These are phyloP conservation scores for Filobasidium floriforme DNA, from an alignment of 768 basidiomycete genomes.

Conservation along the genomic window DNA sequence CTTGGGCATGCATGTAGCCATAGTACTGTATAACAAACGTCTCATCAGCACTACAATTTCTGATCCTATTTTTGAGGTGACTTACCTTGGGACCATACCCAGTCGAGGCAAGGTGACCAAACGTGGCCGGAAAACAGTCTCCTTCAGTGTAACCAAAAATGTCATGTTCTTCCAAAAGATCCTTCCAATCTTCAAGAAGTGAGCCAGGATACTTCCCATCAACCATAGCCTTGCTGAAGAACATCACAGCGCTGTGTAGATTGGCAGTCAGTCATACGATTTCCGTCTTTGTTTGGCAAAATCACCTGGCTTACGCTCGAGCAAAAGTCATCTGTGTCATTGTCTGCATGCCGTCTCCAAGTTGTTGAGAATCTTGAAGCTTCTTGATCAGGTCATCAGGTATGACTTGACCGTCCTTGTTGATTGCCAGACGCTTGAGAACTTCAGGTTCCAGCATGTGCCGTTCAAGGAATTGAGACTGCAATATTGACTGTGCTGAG, in stretches of 20 bases:
- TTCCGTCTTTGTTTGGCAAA: not conserved
- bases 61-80: not conserved
- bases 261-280: not conserved
- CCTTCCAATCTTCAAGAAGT: not conserved
- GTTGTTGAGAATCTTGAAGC: not conserved
- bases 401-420: constrained; percentile 3
- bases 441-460: not conserved
- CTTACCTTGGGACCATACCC: not conserved
- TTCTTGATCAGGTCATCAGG: constrained; percentile 2
- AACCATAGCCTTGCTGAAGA: not conserved
- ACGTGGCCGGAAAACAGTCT: constrained; percentile 6
- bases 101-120: not conserved
- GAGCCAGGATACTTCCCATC: not conserved
- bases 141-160: constrained; percentile 1
- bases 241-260: not conserved
- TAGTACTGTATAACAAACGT: constrained; percentile 15
- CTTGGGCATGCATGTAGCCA: constrained; percentile 2
- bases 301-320: not conserved
- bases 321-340: not conserved
- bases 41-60: not conserved
- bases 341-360: not conserved
- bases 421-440: not conserved
- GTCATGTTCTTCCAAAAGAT: not conserved
- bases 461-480: constrained; percentile 9
- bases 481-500: not conserved